Conservation (phyloP, 768 basidiomycete species). For the Gymnopilus junonius region DNA sequence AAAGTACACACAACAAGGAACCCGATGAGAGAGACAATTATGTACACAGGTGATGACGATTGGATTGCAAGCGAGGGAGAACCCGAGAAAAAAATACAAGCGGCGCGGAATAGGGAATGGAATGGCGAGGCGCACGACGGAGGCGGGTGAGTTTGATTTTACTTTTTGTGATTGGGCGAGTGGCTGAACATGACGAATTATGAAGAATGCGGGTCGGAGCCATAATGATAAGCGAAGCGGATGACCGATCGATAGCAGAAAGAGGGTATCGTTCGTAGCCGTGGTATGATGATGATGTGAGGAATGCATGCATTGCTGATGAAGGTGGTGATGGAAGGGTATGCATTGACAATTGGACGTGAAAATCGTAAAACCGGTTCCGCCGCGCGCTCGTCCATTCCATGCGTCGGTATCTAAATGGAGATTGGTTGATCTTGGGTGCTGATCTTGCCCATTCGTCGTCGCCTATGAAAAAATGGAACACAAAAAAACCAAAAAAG, state of each 20-base stretch:
- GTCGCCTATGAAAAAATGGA: background rate
- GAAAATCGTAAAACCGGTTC: background rate
- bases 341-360: background rate
- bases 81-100: background rate
- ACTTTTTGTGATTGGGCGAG: background rate
- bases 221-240: background rate
- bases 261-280: slow-evolving; percentile 3
- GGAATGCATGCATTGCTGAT: background rate
- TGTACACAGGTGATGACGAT: background rate
- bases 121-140: background rate
- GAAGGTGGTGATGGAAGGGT: background rate
- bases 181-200: background rate
- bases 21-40: background rate
- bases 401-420: background rate
- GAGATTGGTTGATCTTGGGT: background rate
- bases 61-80: background rate
- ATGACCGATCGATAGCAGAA: slow-evolving; percentile 3
- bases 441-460: background rate
- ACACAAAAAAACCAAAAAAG: background rate
- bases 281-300: background rate
- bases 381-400: background rate
- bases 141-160: background rate
- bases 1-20: slow-evolving; percentile 7
- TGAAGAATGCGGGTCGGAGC: background rate
- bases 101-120: background rate